Evolutionary conservation across 768 basidiomycete species (phyloP).

Genomic region (Panellus pusillus): DNA sequence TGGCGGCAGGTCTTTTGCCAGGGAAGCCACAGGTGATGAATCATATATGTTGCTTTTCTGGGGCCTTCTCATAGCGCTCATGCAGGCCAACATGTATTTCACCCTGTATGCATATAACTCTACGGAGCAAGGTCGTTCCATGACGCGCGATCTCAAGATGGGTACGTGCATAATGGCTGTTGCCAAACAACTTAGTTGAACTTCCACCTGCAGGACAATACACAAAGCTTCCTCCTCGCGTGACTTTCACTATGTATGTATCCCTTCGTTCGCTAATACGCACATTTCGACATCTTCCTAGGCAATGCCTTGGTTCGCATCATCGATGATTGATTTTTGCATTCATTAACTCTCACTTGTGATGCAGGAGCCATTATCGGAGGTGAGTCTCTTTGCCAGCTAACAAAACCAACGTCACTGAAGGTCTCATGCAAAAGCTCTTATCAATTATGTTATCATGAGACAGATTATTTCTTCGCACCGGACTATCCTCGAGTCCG

Average conservation of each 20-base stretch:
- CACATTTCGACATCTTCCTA: neutral
- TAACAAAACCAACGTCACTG: neutral
- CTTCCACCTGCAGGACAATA: slow-evolving; percentile 33
- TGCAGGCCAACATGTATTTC: slow-evolving; percentile 51
- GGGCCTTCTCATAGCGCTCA: neutral
- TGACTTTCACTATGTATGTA: slow-evolving; percentile 57
- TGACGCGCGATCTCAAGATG: slow-evolving; percentile 54
- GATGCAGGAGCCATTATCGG: slow-evolving; percentile 55
- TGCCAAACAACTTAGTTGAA: neutral
- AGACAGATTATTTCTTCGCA: slow-evolving; percentile 50
- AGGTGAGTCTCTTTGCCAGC: slow-evolving; percentile 10
- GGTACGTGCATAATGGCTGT: slow-evolving; percentile 21
- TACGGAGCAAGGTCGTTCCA: slow-evolving; percentile 20
- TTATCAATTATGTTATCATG: slow-evolving; percentile 55
- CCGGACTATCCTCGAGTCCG: slow-evolving; percentile 47
- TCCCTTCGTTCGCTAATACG: neutral
- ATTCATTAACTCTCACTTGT: slow-evolving; percentile 8
- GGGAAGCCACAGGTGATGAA: slow-evolving; percentile 33
- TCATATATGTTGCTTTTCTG: neutral
- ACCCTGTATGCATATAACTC: slow-evolving; percentile 27
- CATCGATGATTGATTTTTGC: no score
- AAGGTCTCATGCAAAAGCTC: slow-evolving; percentile 24
- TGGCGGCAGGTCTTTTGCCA: slow-evolving; percentile 48
- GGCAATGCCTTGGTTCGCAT: neutral
- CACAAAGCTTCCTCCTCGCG: slow-evolving; percentile 63